Conservation (phyloP, 2,329 filamentous ascomycete species). For the Talaromyces rugulosus region DNA sequence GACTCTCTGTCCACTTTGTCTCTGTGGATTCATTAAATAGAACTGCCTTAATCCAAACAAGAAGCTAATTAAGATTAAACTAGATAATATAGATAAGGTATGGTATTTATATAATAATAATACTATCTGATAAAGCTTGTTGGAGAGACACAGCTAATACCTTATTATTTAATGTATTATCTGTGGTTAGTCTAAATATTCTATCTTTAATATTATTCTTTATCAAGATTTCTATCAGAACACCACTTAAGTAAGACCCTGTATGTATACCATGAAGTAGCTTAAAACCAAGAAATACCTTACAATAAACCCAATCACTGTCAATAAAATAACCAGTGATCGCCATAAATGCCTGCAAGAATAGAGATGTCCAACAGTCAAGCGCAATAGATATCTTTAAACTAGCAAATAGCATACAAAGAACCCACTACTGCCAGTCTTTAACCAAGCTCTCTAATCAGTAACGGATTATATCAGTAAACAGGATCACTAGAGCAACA, state of each 20-base stretch:
- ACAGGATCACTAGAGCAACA: too few species aligned
- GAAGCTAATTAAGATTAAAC: slow-evolving; percentile 12
- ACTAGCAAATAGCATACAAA: too few species aligned
- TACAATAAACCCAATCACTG: slow-evolving; percentile 6
- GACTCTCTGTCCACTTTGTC: too few species aligned
- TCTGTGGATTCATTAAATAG: too few species aligned
- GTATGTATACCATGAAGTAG: slow-evolving; percentile 8
- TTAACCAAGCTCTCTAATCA: too few species aligned
- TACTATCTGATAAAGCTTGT: too few species aligned
- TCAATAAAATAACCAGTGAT: slow-evolving; percentile 13
- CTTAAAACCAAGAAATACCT: slow-evolving; percentile 14
- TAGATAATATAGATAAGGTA: slow-evolving; percentile 15
- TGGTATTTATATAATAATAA: slow-evolving; percentile 9
- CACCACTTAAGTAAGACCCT: neutral
- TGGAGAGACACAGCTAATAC: neutral
- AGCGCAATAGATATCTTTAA: too few species aligned
- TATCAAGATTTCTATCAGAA: neutral
- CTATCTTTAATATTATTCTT: neutral
- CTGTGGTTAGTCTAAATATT: neutral
- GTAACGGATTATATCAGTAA: too few species aligned
- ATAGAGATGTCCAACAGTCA: slow-evolving; percentile 14
- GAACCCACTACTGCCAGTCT: too few species aligned
- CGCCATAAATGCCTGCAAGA: slow-evolving; percentile 12
- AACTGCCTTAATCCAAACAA: too few species aligned
- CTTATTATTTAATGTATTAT: slow-evolving; percentile 1